A percentile compares a stretch with the other conserved stretches of the same genome.
Conservation (phyloP, 1,139 yeast species). For the Taphrina communis region DNA sequence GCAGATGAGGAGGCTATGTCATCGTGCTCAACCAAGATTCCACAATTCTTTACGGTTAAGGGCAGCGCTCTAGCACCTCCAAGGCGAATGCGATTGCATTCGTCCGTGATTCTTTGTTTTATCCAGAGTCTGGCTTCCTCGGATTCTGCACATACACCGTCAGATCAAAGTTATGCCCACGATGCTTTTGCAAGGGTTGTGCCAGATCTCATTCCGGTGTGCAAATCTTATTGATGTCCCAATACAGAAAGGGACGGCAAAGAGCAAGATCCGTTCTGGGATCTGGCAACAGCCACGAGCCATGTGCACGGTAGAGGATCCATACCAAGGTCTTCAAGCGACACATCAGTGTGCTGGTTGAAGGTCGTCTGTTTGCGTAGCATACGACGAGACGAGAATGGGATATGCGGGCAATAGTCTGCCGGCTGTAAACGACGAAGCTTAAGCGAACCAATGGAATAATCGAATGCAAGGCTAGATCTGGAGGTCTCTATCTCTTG, state of each 20-base stretch:
- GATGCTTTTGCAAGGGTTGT: neutral
- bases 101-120: conserved; percentile 11
- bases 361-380: conserved; percentile 24
- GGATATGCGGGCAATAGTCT: neutral
- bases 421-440: neutral
- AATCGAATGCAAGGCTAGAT: neutral
- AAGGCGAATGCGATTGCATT: conserved; percentile 25
- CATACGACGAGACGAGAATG: neutral
- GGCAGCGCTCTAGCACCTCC: conserved; percentile 39
- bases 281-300: conserved; percentile 4
- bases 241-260: neutral
- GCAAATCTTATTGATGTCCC: conserved; percentile 6
- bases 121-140: conserved; percentile 32
- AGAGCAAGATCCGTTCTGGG: conserved; percentile 8
- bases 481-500: too few relatives aligned
- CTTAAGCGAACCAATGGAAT: neutral
- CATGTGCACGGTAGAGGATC: neutral
- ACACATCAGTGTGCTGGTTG: conserved; percentile 15
- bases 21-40: conserved; percentile 30
- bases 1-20: conserved; percentile 10
- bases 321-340: conserved; percentile 16
- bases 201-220: conserved; percentile 10
- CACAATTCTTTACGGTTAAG: conserved; percentile 36
- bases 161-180: conserved; percentile 1
- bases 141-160: conserved; percentile 11